phyloP scores from a whole-genome alignment of 441 rosid species.

The Sinapis alba region DNA sequence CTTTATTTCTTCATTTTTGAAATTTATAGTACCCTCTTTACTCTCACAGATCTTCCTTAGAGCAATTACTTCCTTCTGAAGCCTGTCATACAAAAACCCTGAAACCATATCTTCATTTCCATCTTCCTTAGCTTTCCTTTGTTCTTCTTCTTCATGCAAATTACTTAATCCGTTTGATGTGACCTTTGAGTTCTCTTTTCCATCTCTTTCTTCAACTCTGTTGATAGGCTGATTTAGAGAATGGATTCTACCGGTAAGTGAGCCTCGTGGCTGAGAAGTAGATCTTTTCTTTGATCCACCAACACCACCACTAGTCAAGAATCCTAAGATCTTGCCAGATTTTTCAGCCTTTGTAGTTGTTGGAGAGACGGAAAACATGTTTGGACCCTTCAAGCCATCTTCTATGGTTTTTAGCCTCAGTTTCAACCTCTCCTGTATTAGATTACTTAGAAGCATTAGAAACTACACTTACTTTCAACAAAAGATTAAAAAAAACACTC shows the following conservation, averaged over 20 bases:
- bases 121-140: conserved; percentile 38
- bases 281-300: conserved; percentile 75
- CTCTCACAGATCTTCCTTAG: conserved; percentile 67
- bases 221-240: conserved; percentile 51
- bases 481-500: neutral
- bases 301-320: conserved; percentile 53
- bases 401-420: conserved; percentile 77
- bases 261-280: conserved; percentile 63
- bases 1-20: conserved; percentile 81
- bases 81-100: conserved; percentile 82
- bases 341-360: conserved; percentile 50
- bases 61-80: conserved; percentile 78
- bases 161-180: conserved; percentile 22
- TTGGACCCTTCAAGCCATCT: conserved; percentile 62
- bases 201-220: conserved; percentile 49
- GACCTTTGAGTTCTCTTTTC: conserved; percentile 59
- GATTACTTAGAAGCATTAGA: conserved; percentile 13
- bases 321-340: conserved; percentile 63
- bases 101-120: conserved; percentile 61
- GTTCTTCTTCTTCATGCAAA: conserved; percentile 28
- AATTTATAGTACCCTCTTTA: conserved; percentile 58
- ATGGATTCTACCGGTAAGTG: conserved; percentile 44
- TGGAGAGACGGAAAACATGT: conserved; percentile 41
- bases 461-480: neutral
- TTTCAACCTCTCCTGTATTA: conserved; percentile 72